Percentiles rank a stretch among this genome's conserved stretches.
Evolutionary conservation across 306 rosid species (phyloP).

Genomic region (Cucurbita argyrosperma): DNA sequence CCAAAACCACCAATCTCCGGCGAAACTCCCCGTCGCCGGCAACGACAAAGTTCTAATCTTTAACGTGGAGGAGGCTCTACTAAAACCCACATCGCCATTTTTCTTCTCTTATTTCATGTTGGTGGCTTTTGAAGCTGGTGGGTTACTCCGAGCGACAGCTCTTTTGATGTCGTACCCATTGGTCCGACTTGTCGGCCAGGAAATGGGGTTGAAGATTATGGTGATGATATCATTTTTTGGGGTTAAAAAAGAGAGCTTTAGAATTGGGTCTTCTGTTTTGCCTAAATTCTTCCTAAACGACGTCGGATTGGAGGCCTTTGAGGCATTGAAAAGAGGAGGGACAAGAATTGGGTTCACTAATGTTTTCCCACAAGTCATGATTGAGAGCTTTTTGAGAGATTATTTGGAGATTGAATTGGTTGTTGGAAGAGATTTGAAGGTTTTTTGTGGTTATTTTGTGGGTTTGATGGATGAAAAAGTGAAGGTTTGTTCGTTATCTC

Average conservation of each 20-base stretch:
- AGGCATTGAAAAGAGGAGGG: constrained; percentile 29
- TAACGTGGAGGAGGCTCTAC: constrained; percentile 46
- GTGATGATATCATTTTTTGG: constrained; percentile 67
- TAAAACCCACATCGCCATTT: constrained; percentile 29
- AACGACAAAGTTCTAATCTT: constrained; percentile 34
- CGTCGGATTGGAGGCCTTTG: constrained; percentile 54
- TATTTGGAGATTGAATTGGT: constrained; percentile 59
- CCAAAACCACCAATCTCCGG: constrained; percentile 27
- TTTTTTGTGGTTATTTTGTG: constrained; percentile 44
- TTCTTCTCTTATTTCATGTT: constrained; percentile 84
- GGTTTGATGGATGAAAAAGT: constrained; percentile 51
- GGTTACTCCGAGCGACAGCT: constrained; percentile 31
- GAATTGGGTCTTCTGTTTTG: constrained; percentile 51
- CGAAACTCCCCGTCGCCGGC: constrained; percentile 20
- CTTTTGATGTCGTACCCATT: constrained; percentile 49
- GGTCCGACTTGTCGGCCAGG: constrained; percentile 22
- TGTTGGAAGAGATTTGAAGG: constrained; percentile 47
- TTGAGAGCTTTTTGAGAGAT: constrained; percentile 62
- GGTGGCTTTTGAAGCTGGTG: constrained; percentile 78
- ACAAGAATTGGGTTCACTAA: constrained; percentile 44
- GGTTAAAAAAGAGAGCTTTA: constrained; percentile 42
- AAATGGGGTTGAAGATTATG: constrained; percentile 58
- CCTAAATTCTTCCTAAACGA: constrained; percentile 68
- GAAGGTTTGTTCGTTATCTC: not conserved
- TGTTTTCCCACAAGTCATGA: constrained; percentile 46